Percentiles rank a stretch among this genome's conserved stretches.
Evolutionary conservation across 768 basidiomycete genomes (phyloP).

Genomic region (Naganishia randhawae): DNA sequence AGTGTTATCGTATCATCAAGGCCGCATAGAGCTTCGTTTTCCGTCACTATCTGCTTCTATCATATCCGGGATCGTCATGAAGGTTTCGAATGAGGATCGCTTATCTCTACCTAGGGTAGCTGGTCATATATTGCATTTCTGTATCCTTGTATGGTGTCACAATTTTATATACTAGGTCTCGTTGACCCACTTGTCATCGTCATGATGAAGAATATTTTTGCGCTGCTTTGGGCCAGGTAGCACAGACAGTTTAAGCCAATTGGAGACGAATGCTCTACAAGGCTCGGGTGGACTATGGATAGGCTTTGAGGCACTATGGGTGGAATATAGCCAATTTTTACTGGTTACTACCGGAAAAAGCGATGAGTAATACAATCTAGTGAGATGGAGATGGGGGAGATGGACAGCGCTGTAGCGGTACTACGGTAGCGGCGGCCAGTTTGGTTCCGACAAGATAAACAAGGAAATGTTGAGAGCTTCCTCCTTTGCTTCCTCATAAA

Average conservation of each 20-base stretch:
- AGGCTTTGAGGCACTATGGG: no score
- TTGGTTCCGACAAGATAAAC: constrained; percentile 23
- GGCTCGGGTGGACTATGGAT: no score
- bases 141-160: neutral
- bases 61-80: neutral
- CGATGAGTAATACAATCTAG: no score
- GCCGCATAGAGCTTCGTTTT: constrained; percentile 14
- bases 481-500: neutral
- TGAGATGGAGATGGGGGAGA: no score
- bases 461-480: constrained; percentile 3
- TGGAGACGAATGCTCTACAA: no score
- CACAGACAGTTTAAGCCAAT: no score
- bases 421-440: neutral
- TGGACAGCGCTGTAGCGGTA: no score
- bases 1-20: neutral
- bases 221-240: no score
- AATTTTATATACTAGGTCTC: neutral
- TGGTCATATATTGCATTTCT: neutral
- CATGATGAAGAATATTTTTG: no score
- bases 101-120: neutral
- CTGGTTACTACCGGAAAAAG: no score
- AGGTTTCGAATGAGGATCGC: neutral
- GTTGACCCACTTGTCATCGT: neutral
- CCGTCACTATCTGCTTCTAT: neutral
- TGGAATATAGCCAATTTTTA: no score